Evolutionary conservation across 108 stramenopile genomes (phyloP), one percentile per base, ranked within the genome.

Genomic region (Nitzschia putrida): DNA sequence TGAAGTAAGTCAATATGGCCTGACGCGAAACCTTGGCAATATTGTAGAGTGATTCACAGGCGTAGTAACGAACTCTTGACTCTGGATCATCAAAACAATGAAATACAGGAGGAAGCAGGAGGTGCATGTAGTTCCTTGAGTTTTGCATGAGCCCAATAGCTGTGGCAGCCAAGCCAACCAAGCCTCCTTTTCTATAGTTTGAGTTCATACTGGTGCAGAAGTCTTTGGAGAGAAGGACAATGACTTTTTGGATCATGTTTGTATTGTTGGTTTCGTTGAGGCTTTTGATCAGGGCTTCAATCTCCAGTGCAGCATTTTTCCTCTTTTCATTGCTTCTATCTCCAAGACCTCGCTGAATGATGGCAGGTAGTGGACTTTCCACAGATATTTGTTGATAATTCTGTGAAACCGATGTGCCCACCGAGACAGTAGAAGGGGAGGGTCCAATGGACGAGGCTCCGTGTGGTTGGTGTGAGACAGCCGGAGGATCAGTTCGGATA

Each of bases 311-410:
- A 8, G 97, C 97, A 76, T 96, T 97, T 74, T 99, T 99, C 3
- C 98, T 91, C 81, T 99, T 99, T 34, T 99, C 98, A 61, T 97
- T 98, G 16, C 95, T 96, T n/a, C 98, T 83, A 73, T 99, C 98
- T 22, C 98, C 96, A 50, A 99, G 88, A 43, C 83, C 71, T 21
- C 94, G 82, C 76, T 91, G 83, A 12, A 95, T 83, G n/a, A 88
- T 69, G 13, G 89, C 91, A 9, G 96, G 88, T 22, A 95, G 79
- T 18, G 94, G 90, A 40, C 83, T 86, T 80, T 91, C 89, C 13
- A 88, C 69, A 21, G 73, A 75, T 10, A 61, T 18, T 49, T 49
- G 47, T 49, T 64, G 64, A 11, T 64, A 39, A 14, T 47, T 57
- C 44, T 72, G 71, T 42, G 71, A 72, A 21, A 34, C 44, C 13